Evolutionary conservation across 371 early-diverging fungal genomes (phyloP), one percentile per base, ranked within the genome.

Genomic region (Haplosporangium sp.): DNA sequence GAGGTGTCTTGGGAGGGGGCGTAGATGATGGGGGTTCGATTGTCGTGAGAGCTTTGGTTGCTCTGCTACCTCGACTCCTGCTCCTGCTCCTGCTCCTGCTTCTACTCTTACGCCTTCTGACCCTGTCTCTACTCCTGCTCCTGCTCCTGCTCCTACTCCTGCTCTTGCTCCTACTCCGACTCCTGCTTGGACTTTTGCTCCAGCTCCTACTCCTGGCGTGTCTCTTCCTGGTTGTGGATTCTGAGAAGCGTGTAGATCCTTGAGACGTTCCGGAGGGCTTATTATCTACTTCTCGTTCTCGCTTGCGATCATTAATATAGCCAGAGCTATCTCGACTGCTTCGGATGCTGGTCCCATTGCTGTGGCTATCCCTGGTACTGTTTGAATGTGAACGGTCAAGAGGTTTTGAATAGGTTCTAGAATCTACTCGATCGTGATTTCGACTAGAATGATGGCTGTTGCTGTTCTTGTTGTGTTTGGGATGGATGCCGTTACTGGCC

Each of bases 301-400:
- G 73, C 43, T 69, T 69, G 41, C 58, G 53, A 20, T 67, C 51
- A 38, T 55, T 47, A 29, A 29, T 55, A 21, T 20, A 43, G 18
- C 12, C 42, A 20, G 7, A 5, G 41, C 21, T 41, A 11, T 42
- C 20, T 16, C 42, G 40, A 8, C 51, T 38, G 38, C 42, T 53
- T 11, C 53, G 51, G 21, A 9, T 38, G 41, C 55, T 47, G 16
- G 18, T 47, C n/a, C 70, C 53, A 45, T 42, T 29, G 51, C 23
- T 43, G 41, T 18, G 40, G 51, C 20, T 40, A n/a, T 52, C 59
- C 18, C 48, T 63, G 55, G 18, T 45, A 43, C 40, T 52, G 60
- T 64, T 62, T 42, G 64, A 64, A 61, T 67, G 60, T 64, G 68
- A 64, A 56, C 69, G 69, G 68, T 54, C 64, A 51, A 65, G 57